phyloP scores from a whole-genome alignment of 2,329 filamentous ascomycete species.

The Pseudopithomyces maydicus region DNA sequence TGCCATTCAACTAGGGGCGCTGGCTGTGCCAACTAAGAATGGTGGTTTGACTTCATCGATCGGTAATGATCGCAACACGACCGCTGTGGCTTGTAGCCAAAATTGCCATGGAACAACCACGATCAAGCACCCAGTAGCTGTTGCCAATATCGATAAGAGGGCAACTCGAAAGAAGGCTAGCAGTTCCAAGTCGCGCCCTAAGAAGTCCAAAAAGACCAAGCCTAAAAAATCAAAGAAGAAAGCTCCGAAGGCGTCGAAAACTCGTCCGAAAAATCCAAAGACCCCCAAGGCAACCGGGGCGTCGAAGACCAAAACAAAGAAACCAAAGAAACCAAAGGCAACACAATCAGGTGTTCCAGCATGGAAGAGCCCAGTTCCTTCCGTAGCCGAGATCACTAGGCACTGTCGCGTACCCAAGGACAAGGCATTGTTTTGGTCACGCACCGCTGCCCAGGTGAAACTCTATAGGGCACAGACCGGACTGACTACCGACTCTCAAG shows the following conservation, averaged over 20 bases:
- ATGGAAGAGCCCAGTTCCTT: not conserved
- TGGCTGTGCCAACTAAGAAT: no score
- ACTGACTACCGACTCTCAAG: not conserved
- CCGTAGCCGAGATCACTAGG: not conserved
- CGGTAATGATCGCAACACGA: no score
- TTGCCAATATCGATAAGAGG: no score
- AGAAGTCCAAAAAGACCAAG: no score
- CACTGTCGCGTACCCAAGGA: conserved; percentile 2
- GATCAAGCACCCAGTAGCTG: no score
- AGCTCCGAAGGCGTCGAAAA: not conserved
- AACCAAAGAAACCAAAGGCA: not conserved
- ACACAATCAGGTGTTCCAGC: not conserved
- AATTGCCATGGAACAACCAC: no score
- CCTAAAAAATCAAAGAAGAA: no score
- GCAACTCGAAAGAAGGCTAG: no score
- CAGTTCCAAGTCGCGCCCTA: no score
- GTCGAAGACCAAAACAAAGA: not conserved
- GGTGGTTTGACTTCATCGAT: no score
- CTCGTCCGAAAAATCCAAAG: not conserved
- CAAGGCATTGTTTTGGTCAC: conserved; percentile 1
- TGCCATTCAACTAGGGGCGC: no score
- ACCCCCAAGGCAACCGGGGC: not conserved
- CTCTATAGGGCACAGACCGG: not conserved
- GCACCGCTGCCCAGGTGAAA: not conserved
- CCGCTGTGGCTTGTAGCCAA: no score